Evolutionary conservation across 179 eudicot genomes (phyloP).

Genomic region (Dionaea muscipula): DNA sequence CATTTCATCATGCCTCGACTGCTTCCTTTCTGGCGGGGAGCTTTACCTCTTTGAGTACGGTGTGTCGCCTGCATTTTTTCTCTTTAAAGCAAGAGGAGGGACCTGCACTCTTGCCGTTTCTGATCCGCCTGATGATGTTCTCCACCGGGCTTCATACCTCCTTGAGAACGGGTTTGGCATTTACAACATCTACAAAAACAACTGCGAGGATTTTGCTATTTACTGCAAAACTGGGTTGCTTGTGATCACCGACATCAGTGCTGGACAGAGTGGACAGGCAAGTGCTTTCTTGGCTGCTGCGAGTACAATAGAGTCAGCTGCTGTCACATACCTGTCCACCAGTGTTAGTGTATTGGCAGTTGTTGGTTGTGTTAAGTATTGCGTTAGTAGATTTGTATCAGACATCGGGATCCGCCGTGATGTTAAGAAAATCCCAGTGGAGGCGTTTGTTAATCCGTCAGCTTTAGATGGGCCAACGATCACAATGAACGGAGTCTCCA

Average conservation of each 20-base stretch:
- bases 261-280: conserved; percentile 68
- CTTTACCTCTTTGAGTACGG: conserved; percentile 54
- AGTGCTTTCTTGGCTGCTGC: conserved; percentile 47
- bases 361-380: conserved; percentile 51
- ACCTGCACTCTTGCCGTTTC: conserved; percentile 61
- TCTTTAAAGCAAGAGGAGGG: conserved; percentile 68
- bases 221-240: conserved; percentile 76
- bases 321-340: conserved; percentile 48
- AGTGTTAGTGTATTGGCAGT: conserved; percentile 37
- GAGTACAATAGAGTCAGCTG: conserved; percentile 47
- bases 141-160: conserved; percentile 53
- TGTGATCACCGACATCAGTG: conserved; percentile 36
- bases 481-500: background rate
- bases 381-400: conserved; percentile 43
- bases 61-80: conserved; percentile 37
- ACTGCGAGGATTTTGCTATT: conserved; percentile 76
- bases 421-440: conserved; percentile 52
- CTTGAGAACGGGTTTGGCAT: conserved; percentile 61
- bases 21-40: conserved; percentile 57
- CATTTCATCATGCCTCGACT: conserved; percentile 56
- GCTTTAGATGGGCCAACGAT: conserved; percentile 11
- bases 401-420: conserved; percentile 68
- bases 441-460: conserved; percentile 34
- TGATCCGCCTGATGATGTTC: conserved; percentile 52
- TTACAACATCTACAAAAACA: conserved; percentile 57